Evolutionary conservation across 2,329 filamentous ascomycete species (phyloP), one percentile per base, ranked within the genome.

Genomic region (Coniosporium tulheliwenetii): DNA sequence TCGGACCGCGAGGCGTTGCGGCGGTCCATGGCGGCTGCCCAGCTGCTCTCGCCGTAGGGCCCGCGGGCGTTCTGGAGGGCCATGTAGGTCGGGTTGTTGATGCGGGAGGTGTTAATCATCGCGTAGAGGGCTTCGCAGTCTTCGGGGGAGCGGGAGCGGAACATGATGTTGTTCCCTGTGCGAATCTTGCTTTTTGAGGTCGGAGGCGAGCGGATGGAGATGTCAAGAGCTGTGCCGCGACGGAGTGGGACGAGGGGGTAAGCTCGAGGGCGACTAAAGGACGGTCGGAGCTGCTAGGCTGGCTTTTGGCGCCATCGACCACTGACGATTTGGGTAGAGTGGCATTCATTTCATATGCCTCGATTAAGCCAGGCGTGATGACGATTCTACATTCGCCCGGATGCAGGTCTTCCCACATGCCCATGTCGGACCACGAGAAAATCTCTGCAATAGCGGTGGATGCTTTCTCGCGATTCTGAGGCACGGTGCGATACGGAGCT

Each of bases 81-180:
- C 67, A 83, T 86, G 62, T 89, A 95, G 41, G 86, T 89, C 40
- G 85, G 81, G 56, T 96, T 95, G 62, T 94, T 85, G 56, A 94
- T 82, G 38, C 91, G 81, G 14, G 87, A 79, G 45, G 82, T 73
- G 59, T 96, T 93, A 45, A 96, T 87, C 36, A 89, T 75, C 52
- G 74, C 74, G 60, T 95, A 98, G 4, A 98, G 69, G 31, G 74
- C 71, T 48, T 82, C 79, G 54, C 87, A 93, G 45, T 95, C 89
- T 36, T 77, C 71, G 2, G 77, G 70, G 37, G 74, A 83, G 35
- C 79, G 69, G 38, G 85, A 85, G 35, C 91, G 81, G 71, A 96
- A 91, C 68, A 93, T 89, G 63, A 94, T 84, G 56, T 93, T 91
- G 51, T 78, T 79, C 37, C 63, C 60, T 10, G 79, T 72, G 54